Conservation (phyloP, 306 rosid species). For the Begonia peltatifolia region DNA sequence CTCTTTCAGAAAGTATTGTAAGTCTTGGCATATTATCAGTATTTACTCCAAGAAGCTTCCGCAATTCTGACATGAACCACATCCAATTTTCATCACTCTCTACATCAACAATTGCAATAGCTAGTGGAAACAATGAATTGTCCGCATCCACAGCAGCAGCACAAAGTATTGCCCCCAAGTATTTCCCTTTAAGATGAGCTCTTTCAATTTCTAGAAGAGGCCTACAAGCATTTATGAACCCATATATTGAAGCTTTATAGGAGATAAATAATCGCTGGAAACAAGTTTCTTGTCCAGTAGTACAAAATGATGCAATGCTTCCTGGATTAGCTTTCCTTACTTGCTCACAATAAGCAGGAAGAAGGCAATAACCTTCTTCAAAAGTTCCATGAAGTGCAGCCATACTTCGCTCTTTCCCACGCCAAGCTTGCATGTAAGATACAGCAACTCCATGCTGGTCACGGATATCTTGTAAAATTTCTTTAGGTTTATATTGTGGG, state of each 20-base stretch:
- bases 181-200: constrained; percentile 89
- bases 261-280: constrained; percentile 81
- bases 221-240: constrained; percentile 92
- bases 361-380: constrained; percentile 90
- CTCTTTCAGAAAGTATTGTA: constrained; percentile 88
- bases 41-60: constrained; percentile 92
- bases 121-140: constrained; percentile 76
- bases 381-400: constrained; percentile 98
- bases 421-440: constrained; percentile 99
- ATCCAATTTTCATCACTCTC: constrained; percentile 97
- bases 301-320: constrained; percentile 87
- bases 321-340: constrained; percentile 81
- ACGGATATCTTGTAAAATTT: constrained; percentile 86
- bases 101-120: constrained; percentile 76
- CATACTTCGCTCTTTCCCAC: constrained; percentile 99
- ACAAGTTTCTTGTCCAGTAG: constrained; percentile 80
- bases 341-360: constrained; percentile 92
- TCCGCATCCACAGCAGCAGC: constrained; percentile 96
- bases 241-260: constrained; percentile 80
- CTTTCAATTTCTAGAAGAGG: constrained; percentile 91
- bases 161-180: constrained; percentile 70
- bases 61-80: constrained; percentile 98
- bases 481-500: constrained; percentile 92
- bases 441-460: constrained; percentile 98
- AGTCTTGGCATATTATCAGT: constrained; percentile 95